Conservation (phyloP, 345 rosid genomes). For the Hibiscus mutabilis region DNA sequence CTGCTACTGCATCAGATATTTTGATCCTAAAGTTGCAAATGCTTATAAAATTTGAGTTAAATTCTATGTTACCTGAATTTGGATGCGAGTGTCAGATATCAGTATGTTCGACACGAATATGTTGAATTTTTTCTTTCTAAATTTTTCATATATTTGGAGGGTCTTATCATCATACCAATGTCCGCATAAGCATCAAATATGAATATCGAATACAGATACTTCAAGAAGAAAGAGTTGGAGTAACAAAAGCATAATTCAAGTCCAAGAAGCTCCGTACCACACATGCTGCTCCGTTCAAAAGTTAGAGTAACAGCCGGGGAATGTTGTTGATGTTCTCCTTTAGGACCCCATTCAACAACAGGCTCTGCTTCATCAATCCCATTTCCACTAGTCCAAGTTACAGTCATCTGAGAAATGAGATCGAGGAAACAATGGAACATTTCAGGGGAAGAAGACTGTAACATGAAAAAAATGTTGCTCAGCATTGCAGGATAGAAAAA, state of each 20-base stretch:
- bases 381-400: slow-evolving; percentile 81
- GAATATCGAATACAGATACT: background rate
- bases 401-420: slow-evolving; percentile 46
- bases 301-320: slow-evolving; percentile 68
- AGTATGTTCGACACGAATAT: background rate
- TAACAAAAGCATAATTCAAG: background rate
- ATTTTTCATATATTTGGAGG: background rate
- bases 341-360: slow-evolving; percentile 57
- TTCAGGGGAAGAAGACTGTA: background rate
- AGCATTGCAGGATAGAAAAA: background rate
- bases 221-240: background rate
- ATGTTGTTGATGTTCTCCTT: slow-evolving; percentile 30
- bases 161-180: background rate
- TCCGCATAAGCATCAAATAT: background rate
- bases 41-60: background rate
- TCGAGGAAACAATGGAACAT: background rate
- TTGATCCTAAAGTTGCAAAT: background rate
- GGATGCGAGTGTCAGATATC: background rate
- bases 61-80: background rate
- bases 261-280: slow-evolving; percentile 34
- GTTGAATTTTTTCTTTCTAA: background rate
- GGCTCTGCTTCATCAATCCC: slow-evolving; percentile 48
- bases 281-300: slow-evolving; percentile 41
- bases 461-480: background rate
- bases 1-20: background rate